Base-by-base conservation (phyloP, 257 asterid genomes). In the Linderniella brevidens region DNA sequence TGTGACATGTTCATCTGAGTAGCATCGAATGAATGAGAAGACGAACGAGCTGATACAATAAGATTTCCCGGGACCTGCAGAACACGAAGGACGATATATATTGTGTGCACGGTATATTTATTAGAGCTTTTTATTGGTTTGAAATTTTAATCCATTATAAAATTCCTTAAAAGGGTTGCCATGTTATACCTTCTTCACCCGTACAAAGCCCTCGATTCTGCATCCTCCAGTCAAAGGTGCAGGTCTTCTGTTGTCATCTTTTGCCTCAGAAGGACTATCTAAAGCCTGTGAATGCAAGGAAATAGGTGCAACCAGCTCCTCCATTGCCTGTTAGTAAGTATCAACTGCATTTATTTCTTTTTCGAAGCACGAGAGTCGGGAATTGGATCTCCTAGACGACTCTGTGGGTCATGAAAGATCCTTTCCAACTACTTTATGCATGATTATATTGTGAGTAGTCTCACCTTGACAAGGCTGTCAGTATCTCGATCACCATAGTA, bases 1-100 rank as follows among this genome's bases (percentile, higher is more conserved):
- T 81, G 99, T 0, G 96, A 85, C 92, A 85, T 90, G 76, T 90
- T 90, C 99, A 90, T 90, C 79, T 82, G 71, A 59, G 99, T 75
- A 58, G 80, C 78, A 60, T 90, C 96, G 60, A 90, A 90, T 53
- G 99, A 90, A 69, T 90, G 99, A 43, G 83, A 62, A 49, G 80
- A 78, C 16, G 96, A 90, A 60, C 70, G 88, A 62, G 99, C 99
- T 29, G 94, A 90, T 58, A 90, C 64, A 45, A 90, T 63, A 50
- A 85, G 88, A 72, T 79, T 79, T 37, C 99, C 96, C 17, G 99
- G 96, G 55, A 90, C 96, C 99, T 85, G 82, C 57, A 69, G 8
- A 53, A 35, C 16, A 63, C 8, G 17, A 13, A 56, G 61, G 60
- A 54, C 49, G 37, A 17, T 11, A 15, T 46, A 46, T n/a, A 5